Evolutionary conservation across 148 eudicot genomes (phyloP).

Genomic region (Vaccinium vitisidaea): DNA sequence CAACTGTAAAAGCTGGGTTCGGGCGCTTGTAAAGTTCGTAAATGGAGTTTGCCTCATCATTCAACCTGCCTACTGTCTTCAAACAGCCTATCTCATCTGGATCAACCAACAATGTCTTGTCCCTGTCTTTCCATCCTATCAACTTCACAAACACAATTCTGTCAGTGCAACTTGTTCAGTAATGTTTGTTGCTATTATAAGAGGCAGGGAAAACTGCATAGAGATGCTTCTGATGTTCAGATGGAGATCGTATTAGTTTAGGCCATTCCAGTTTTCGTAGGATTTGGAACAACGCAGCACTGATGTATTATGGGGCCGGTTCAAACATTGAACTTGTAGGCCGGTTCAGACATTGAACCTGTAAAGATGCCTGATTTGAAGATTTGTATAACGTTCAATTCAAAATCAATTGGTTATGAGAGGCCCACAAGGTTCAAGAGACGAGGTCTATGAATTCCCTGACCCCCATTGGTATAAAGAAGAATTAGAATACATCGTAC

Average conservation of each 20-base stretch:
- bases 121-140: constrained; percentile 99
- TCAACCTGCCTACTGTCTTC: constrained; percentile 58
- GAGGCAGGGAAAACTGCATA: background rate
- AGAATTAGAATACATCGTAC: background rate
- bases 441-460: background rate
- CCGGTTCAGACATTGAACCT: background rate
- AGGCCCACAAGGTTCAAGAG: background rate
- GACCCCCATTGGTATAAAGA: background rate
- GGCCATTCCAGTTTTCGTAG: background rate
- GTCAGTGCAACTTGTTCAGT: constrained; percentile 19
- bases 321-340: background rate
- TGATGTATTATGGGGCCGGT: background rate
- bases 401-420: background rate
- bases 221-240: background rate
- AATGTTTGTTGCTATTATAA: background rate
- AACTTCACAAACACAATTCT: constrained; percentile 47
- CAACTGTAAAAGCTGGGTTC: constrained; percentile 57
- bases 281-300: background rate
- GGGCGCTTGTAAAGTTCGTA: constrained; percentile 68
- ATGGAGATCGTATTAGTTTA: background rate
- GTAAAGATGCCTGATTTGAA: background rate
- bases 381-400: background rate
- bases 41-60: constrained; percentile 79
- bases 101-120: constrained; percentile 82
- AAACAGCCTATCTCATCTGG: constrained; percentile 83